These are phyloP conservation scores for Amanita thiersii DNA, from an alignment of 768 basidiomycete species.

Conservation along the genomic window DNA sequence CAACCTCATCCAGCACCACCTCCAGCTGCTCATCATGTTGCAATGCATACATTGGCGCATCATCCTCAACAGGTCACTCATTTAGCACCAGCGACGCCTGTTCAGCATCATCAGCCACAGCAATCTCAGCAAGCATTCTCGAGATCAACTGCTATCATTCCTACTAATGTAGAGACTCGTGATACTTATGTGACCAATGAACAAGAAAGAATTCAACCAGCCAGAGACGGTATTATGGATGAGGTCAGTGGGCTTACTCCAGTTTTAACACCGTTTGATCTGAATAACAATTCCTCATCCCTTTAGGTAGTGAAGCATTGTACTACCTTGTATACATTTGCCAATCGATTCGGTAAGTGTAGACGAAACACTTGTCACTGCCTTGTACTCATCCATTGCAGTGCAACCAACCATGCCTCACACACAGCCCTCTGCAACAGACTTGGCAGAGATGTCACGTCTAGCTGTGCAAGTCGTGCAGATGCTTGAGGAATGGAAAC, in stretches of 20 bases:
- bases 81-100: constrained; percentile 10
- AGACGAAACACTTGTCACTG: constrained; percentile 3
- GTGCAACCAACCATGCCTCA: constrained; percentile 36
- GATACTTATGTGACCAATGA: constrained; percentile 24
- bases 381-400: constrained; percentile 13
- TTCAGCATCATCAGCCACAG: constrained; percentile 13
- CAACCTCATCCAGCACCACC: constrained; percentile 17
- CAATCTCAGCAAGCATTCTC: constrained; percentile 19
- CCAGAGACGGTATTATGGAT: constrained; percentile 30
- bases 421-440: constrained; percentile 42
- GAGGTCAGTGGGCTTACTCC: constrained; percentile 26
- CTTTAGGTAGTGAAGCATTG: constrained; percentile 58
- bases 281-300: too few relatives aligned
- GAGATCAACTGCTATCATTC: constrained; percentile 33
- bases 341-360: constrained; percentile 54
- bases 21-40: constrained; percentile 13
- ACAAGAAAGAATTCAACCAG: constrained; percentile 25
- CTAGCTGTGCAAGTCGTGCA: constrained; percentile 60
- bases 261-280: too few relatives aligned
- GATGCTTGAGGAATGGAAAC: constrained; percentile 54
- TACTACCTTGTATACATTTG: constrained; percentile 51
- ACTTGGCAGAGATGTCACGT: constrained; percentile 64
- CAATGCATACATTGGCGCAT: constrained; percentile 13
- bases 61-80: constrained; percentile 14
- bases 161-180: constrained; percentile 33